Conservation (phyloP, 306 rosid genomes). For the Fragaria iinumae region DNA sequence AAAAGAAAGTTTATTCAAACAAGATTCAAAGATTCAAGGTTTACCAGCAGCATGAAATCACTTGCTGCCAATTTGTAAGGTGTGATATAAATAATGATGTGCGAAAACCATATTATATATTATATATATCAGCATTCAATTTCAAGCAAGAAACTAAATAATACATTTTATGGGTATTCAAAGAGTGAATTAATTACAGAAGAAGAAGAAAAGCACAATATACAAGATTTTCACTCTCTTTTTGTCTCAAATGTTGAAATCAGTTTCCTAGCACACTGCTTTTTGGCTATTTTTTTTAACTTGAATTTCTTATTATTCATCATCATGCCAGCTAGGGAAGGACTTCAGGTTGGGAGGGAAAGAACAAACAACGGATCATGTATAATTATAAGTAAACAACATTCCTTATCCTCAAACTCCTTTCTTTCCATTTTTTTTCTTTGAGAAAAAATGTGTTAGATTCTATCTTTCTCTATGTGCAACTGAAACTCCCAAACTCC, state of each 20-base stretch:
- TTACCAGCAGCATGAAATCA: constrained; percentile 1
- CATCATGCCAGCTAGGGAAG: not conserved
- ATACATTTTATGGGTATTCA: not conserved
- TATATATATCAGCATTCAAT: not conserved
- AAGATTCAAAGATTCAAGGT: not conserved
- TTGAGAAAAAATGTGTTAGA: not conserved
- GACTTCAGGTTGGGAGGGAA: not conserved
- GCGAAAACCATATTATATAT: not conserved
- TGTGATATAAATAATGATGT: not conserved
- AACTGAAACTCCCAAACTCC: not conserved
- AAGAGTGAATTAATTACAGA: not conserved
- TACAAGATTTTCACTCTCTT: not conserved
- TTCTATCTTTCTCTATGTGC: not conserved
- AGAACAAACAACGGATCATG: not conserved
- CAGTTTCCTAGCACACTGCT: not conserved
- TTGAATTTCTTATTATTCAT: not conserved
- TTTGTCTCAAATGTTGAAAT: not conserved
- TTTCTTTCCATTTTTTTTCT: not conserved
- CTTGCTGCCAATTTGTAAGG: not conserved
- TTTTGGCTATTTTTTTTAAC: not conserved
- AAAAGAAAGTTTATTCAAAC: not conserved
- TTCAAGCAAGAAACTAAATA: not conserved
- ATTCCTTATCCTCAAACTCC: not conserved
- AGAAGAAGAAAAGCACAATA: not conserved
- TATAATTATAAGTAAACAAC: not conserved